These are phyloP conservation scores for Paulownia fortunei DNA, from an alignment of 257 asterid species.

Conservation along the genomic window DNA sequence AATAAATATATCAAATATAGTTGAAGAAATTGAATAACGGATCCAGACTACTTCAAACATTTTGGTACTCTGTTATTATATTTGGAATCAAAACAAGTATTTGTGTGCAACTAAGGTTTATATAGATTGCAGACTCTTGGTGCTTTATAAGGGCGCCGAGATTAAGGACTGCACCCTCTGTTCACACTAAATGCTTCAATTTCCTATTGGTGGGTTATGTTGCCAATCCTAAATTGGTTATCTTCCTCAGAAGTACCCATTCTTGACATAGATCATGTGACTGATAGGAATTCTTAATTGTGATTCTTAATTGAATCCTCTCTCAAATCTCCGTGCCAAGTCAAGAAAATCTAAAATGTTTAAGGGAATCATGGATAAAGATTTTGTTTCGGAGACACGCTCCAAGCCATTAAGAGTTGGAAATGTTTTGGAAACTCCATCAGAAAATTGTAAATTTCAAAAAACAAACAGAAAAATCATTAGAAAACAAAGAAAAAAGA, in stretches of 20 bases:
- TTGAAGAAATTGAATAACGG: background rate
- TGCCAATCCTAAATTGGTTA: background rate
- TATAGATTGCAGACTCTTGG: background rate
- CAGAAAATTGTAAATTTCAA: background rate
- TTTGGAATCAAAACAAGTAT: background rate
- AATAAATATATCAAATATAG: background rate
- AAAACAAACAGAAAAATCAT: conserved; percentile 3
- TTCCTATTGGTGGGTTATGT: background rate
- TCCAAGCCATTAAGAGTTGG: background rate
- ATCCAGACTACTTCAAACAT: background rate
- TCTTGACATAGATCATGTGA: background rate
- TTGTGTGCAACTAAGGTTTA: background rate
- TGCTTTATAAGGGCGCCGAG: background rate
- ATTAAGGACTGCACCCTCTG: background rate
- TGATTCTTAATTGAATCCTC: background rate
- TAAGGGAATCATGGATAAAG: background rate
- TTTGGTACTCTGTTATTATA: background rate
- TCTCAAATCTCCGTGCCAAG: background rate
- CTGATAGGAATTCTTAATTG: background rate
- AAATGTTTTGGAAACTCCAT: background rate
- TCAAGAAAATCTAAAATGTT: background rate
- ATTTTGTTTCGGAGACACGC: background rate
- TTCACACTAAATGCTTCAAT: too few species aligned
- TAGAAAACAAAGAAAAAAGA: background rate
- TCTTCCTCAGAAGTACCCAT: background rate